Evolutionary conservation across 192 early-diverging fungal species (phyloP), one percentile per base, ranked within the genome.

Genomic region (Backusella morwellensis): DNA sequence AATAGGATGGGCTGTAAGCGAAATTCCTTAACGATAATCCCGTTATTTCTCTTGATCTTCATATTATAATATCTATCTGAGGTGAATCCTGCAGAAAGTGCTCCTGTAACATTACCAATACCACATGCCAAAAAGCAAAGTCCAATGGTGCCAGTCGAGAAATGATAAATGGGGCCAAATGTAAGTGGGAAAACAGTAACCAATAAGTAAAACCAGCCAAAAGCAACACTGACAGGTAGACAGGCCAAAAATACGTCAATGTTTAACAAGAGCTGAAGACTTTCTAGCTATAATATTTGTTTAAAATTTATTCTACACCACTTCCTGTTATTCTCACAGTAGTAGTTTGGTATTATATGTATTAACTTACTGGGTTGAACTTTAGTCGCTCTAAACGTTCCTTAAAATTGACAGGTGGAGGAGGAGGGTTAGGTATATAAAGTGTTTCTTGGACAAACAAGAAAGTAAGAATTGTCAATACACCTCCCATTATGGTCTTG

Each of bases 361-460:
- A 6, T 50, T 72, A 34, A 72, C 70, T 72, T 75, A 68, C 71
- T n/a, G 75, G 77, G 56, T 44, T 78, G 73, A 73, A 73, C 36
- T 32, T 82, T 7, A 73, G 71, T 66, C 66, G 79, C 76, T 14
- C 26, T 35, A 70, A 74, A 38, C 70, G 77, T 63, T 52, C 67
- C 21, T 35, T 76, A n/a, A 52, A 54, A 70, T 41, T 75, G 8
- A 29, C 2, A 17, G 67, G 50, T 26, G 47, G 68, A 29, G 32
- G 42, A 23, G 54, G 35, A 17, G 70, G 21, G 34, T 72, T 72
- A 26, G 78, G 78, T 4, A 35, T 35, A 38, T 81, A 76, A 19
- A 81, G 82, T 0, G 91, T 92, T 76, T 92, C 91, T 17, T 91
- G 88, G 69, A 91, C 66, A 32, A 88, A 84, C 72, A 90, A 82